Evolutionary conservation across 345 rosid species (phyloP).

Genomic region (Gossypium ekmanianum): DNA sequence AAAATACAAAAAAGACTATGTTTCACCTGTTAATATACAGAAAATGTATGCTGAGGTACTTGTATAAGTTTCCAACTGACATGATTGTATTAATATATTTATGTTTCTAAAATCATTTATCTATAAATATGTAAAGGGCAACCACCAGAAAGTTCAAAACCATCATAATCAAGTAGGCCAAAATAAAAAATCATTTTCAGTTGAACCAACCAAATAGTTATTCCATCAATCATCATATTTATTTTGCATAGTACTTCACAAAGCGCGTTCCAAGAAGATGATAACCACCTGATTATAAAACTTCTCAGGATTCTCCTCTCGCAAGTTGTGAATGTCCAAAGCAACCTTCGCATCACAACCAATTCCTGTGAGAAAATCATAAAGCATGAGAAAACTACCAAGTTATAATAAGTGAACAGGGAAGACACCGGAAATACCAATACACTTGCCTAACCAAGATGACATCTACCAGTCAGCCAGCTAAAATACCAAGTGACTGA

Average conservation of each 20-base stretch:
- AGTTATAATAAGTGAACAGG: neutral
- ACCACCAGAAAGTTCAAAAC: neutral
- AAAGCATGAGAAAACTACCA: neutral
- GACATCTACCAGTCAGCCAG: neutral
- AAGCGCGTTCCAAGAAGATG: neutral
- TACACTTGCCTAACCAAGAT: neutral
- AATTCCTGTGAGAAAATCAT: conserved; percentile 42
- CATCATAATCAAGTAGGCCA: neutral
- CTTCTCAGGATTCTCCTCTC: conserved; percentile 84
- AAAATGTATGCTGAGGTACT: neutral
- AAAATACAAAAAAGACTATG: neutral
- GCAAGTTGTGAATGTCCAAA: conserved; percentile 72
- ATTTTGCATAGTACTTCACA: conserved; percentile 13
- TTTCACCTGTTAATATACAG: neutral
- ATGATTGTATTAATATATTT: conserved; percentile 1
- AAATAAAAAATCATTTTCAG: neutral
- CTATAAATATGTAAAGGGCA: neutral
- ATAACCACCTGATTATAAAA: conserved; percentile 68
- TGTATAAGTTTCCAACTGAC: neutral
- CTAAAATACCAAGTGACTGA: neutral
- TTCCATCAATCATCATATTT: neutral
- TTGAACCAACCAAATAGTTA: neutral
- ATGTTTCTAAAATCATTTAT: neutral
- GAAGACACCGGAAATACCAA: neutral
- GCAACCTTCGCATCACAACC: conserved; percentile 97